Percentiles rank a stretch among this genome's conserved stretches.
Evolutionary conservation across 805 yeast species (phyloP).

Genomic region (Metschnikowia santaceciliae): DNA sequence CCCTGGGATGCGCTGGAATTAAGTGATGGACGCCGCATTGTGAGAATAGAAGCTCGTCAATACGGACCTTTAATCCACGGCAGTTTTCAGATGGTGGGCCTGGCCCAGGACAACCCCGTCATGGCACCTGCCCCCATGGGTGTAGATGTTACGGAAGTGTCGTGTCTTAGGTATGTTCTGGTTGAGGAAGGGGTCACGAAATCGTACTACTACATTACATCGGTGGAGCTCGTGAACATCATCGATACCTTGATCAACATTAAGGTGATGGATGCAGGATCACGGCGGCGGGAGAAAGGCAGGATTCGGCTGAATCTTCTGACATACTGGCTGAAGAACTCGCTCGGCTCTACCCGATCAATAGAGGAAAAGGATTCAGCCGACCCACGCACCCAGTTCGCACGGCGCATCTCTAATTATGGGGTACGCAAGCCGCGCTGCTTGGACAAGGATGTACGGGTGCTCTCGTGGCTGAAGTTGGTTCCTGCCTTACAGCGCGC

Average conservation of each 20-base stretch:
- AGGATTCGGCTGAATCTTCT: conserved; percentile 62
- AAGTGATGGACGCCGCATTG: conserved; percentile 51
- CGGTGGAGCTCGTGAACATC: conserved; percentile 63
- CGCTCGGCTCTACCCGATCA: conserved; percentile 46
- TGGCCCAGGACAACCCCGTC: conserved; percentile 46
- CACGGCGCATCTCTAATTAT: conserved; percentile 62
- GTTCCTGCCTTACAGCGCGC: conserved; percentile 61
- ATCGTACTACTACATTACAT: conserved; percentile 50
- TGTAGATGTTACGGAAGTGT: conserved; percentile 53
- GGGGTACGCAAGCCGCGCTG: conserved; percentile 62
- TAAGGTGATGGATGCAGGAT: conserved; percentile 42
- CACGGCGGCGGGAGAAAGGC: conserved; percentile 61
- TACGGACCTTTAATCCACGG: conserved; percentile 44
- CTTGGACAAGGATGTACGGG: conserved; percentile 64
- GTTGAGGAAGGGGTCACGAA: conserved; percentile 18
- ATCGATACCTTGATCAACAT: conserved; percentile 59
- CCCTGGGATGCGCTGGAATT: conserved; percentile 46
- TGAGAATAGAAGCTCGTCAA: conserved; percentile 55
- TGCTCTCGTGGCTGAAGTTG: conserved; percentile 56
- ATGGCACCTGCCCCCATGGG: conserved; percentile 36
- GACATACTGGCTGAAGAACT: conserved; percentile 62
- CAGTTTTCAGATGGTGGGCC: conserved; percentile 45
- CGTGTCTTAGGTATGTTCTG: conserved; percentile 49
- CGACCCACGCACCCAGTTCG: conserved; percentile 39
- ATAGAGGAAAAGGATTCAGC: conserved; percentile 11